phyloP scores from a whole-genome alignment of 1,139 yeast species.

The Yamadazyma sp. region DNA sequence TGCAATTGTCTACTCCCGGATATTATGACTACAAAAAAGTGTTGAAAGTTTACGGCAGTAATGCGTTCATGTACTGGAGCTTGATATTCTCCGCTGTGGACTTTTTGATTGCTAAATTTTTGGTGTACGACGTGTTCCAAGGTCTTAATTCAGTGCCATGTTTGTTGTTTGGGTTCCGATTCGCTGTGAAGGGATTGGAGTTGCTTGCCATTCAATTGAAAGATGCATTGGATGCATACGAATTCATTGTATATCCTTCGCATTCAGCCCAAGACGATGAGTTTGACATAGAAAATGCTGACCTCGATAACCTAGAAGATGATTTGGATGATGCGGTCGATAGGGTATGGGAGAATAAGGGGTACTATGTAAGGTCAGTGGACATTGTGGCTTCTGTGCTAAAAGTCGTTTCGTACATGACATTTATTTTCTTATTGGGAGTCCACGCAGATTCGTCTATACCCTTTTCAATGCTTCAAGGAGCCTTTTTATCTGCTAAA shows the following conservation, averaged over 20 bases:
- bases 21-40: constrained; percentile 31
- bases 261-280: constrained; percentile 12
- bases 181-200: constrained; percentile 64
- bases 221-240: constrained; percentile 56
- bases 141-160: constrained; percentile 52
- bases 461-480: constrained; percentile 69
- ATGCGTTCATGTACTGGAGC: constrained; percentile 31
- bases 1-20: constrained; percentile 30
- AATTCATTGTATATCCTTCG: constrained; percentile 38
- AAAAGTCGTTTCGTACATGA: constrained; percentile 34
- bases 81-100: constrained; percentile 49
- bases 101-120: constrained; percentile 49
- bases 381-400: constrained; percentile 52
- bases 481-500: constrained; percentile 56
- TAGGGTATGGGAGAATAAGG: constrained; percentile 69
- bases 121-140: constrained; percentile 59
- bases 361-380: constrained; percentile 56
- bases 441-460: constrained; percentile 57
- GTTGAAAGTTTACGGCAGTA: constrained; percentile 19
- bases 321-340: constrained; percentile 52
- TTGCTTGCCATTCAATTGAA: constrained; percentile 49
- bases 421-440: constrained; percentile 37
- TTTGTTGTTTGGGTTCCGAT: constrained; percentile 73
- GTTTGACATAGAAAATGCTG: constrained; percentile 11
- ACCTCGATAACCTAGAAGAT: constrained; percentile 17